phyloP scores from a whole-genome alignment of 164 flowering plant genomes.

The Annona cherimola region DNA sequence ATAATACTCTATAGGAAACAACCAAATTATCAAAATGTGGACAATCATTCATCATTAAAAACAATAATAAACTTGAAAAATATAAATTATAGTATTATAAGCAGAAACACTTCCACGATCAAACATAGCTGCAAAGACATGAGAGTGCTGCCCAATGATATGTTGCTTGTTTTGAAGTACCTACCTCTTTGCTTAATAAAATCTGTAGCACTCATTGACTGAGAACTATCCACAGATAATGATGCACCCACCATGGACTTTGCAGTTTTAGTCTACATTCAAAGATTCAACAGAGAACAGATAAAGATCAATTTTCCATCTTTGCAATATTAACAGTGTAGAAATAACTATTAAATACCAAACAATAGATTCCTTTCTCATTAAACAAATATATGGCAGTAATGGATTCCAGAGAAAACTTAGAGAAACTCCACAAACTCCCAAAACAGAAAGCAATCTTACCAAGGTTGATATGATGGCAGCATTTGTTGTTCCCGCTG shows the following conservation, averaged over 20 bases:
- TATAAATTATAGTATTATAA: not conserved
- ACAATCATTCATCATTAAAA: not conserved
- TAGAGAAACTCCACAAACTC: not conserved
- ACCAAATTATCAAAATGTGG: not conserved
- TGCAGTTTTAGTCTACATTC: constrained; percentile 84
- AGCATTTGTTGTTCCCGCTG: constrained; percentile 72
- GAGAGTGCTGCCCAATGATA: not conserved
- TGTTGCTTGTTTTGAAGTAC: not conserved
- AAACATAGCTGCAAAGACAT: not conserved
- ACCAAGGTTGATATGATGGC: constrained; percentile 81
- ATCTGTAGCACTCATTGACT: constrained; percentile 56
- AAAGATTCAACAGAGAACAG: not conserved
- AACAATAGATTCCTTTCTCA: not conserved
- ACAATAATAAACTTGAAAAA: not conserved
- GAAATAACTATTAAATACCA: not conserved
- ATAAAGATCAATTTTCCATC: not conserved
- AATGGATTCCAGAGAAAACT: not conserved
- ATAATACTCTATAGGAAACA: not conserved
- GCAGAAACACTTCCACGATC: not conserved
- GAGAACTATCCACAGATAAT: constrained; percentile 72
- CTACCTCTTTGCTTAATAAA: constrained; percentile 76
- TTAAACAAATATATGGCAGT: not conserved
- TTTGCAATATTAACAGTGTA: not conserved
- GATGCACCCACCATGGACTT: constrained; percentile 76
- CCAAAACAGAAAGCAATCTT: constrained; percentile 12